phyloP scores from a whole-genome alignment of 768 basidiomycete genomes.

The Russula abietina region DNA sequence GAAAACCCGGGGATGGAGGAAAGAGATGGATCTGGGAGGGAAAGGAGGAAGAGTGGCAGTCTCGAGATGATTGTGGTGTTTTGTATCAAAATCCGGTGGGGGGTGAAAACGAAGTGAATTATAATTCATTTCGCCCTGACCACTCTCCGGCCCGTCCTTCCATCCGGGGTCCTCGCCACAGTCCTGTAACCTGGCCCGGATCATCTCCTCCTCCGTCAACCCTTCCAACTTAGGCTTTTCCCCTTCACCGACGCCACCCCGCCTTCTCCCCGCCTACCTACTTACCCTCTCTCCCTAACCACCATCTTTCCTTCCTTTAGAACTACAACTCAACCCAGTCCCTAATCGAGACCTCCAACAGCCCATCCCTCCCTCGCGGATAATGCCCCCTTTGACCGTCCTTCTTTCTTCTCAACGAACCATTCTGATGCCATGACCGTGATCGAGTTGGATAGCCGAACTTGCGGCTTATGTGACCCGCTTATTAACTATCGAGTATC shows the following conservation, averaged over 20 bases:
- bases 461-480: slow-evolving; percentile 6
- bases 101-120: not conserved
- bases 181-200: slow-evolving; percentile 18
- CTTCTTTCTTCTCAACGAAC: not conserved
- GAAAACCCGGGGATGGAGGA: not conserved
- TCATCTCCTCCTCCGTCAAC: slow-evolving; percentile 14
- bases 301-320: not conserved
- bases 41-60: not conserved
- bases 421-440: not conserved
- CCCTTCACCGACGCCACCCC: slow-evolving; percentile 23
- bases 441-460: slow-evolving; percentile 15
- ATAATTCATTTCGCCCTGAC: not conserved
- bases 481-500: not conserved
- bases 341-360: not conserved
- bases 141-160: slow-evolving; percentile 1
- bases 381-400: not conserved
- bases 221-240: slow-evolving; percentile 1
- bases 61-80: not conserved
- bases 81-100: not conserved
- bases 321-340: not conserved
- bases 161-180: slow-evolving; percentile 16
- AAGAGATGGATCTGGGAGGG: not conserved
- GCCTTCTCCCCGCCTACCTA: not conserved
- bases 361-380: not conserved
- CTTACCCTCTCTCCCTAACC: not conserved